A percentile compares a stretch with the other conserved stretches of the same genome.
These are phyloP conservation scores for Rhizophora mangle DNA, from an alignment of 345 rosid species.

Conservation along the genomic window DNA sequence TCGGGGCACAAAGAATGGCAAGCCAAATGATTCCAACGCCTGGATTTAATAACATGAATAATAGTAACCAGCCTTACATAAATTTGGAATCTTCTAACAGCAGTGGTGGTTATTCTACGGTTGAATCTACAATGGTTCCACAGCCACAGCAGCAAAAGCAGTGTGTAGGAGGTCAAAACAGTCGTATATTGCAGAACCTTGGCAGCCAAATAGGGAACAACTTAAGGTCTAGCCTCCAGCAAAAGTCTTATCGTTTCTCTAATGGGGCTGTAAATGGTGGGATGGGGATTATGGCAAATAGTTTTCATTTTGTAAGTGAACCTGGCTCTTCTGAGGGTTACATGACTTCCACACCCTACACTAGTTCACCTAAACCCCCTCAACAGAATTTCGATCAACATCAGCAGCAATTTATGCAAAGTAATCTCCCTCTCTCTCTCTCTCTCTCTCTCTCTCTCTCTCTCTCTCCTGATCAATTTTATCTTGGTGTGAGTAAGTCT, in stretches of 20 bases:
- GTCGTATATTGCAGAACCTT: slow-evolving; percentile 59
- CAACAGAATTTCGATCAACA: slow-evolving; percentile 67
- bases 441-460: slow-evolving; percentile 3
- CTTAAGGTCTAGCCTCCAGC: slow-evolving; percentile 65
- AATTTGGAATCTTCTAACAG: slow-evolving; percentile 61
- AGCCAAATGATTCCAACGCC: slow-evolving; percentile 97
- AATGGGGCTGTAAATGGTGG: slow-evolving; percentile 62
- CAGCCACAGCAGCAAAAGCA: slow-evolving; percentile 70
- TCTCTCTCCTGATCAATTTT: background rate
- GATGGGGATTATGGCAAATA: slow-evolving; percentile 57
- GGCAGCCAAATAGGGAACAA: slow-evolving; percentile 70
- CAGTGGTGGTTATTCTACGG: slow-evolving; percentile 59
- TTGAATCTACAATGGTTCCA: slow-evolving; percentile 56
- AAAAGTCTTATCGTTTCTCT: slow-evolving; percentile 58
- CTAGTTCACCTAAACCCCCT: slow-evolving; percentile 54
- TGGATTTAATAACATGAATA: slow-evolving; percentile 53
- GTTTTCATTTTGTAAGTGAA: slow-evolving; percentile 48
- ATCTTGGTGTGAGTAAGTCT: background rate
- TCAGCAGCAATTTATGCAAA: slow-evolving; percentile 59
- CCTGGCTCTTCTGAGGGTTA: slow-evolving; percentile 55
- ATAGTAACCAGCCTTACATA: slow-evolving; percentile 51
- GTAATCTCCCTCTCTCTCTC: slow-evolving; percentile 30
- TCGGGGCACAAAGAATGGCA: slow-evolving; percentile 57
- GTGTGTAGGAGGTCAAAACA: slow-evolving; percentile 55
- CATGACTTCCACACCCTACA: slow-evolving; percentile 41